Evolutionary conservation across 805 yeast species (phyloP).

Genomic region (Teunomyces atbi): DNA sequence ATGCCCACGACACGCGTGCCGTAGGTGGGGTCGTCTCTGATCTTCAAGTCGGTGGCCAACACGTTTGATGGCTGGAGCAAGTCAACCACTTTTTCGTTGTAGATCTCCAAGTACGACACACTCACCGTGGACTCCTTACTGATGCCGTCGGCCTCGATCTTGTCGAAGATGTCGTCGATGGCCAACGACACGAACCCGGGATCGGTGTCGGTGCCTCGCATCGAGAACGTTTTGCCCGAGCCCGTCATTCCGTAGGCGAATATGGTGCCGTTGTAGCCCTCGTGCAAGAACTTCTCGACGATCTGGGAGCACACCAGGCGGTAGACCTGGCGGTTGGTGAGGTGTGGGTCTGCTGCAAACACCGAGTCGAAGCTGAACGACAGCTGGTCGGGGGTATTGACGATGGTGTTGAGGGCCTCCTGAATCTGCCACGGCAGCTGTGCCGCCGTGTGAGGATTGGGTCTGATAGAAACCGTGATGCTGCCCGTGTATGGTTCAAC

Average conservation of each 20-base stretch:
- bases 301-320: constrained; percentile 49
- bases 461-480: constrained; percentile 74
- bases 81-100: constrained; percentile 85
- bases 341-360: constrained; percentile 48
- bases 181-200: constrained; percentile 75
- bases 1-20: constrained; percentile 80
- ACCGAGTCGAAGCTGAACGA: constrained; percentile 75
- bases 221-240: constrained; percentile 84
- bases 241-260: constrained; percentile 97
- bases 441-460: constrained; percentile 54
- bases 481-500: constrained; percentile 60
- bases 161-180: constrained; percentile 56
- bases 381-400: constrained; percentile 56
- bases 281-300: constrained; percentile 52
- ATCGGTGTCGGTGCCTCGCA: constrained; percentile 66
- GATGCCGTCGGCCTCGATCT: constrained; percentile 27
- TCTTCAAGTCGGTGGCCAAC: constrained; percentile 54
- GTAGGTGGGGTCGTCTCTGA: constrained; percentile 69
- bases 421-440: constrained; percentile 2
- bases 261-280: constrained; percentile 83
- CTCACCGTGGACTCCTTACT: constrained; percentile 44
- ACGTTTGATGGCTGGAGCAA: constrained; percentile 43
- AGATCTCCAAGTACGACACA: constrained; percentile 80
- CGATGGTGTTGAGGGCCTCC: constrained; percentile 36
- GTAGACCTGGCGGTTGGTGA: constrained; percentile 62